Base-by-base conservation (phyloP, 2,329 filamentous ascomycete genomes). In the Chrysosporium queenslandicum region DNA sequence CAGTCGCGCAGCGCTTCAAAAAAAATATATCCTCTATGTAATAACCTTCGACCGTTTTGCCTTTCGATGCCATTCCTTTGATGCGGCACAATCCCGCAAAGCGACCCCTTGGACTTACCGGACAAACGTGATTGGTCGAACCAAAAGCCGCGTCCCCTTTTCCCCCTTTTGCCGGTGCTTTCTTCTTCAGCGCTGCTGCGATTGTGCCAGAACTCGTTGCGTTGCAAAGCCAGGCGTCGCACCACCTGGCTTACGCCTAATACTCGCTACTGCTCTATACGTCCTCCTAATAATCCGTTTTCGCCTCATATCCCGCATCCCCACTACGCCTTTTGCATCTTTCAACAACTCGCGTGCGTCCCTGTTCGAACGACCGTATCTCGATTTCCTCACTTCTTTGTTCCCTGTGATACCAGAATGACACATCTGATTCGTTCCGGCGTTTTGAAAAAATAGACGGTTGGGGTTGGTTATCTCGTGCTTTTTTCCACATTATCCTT, bases 381-480 rank as follows among this genome's bases (percentile, higher is more conserved):
- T 51, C 39, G 49, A 43, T 37, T 45, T 51, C 21, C 8, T 40
- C 25, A 18, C 37, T 45, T 36, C 21, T 30, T 39, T 20, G 48
- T 39, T n/a, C 29, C n/a, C 18, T 45, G 49, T 45, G 49, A 51
- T 51, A 51, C 49, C 49, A 51, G 39, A 51, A 51, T 45, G 29
- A 51, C 49, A 45, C 39, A 39, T 37, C 30, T 39, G 29, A 3
- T 43, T 43, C 18, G n/a, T 51, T 51, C 29, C 49, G 49, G 49
- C 39, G 49, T 45, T 51, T 11, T 36, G 18, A 51, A 50, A 45
- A 51, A 20, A 51, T 51, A 51, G 49, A 51, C 30, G 40, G 49
- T 37, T 32, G 46, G 46, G 40, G 34, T 34, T 34, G 48, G 39
- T 36, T 18, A 16, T 30, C 29, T 37, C 8, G 40, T 34, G 23